A percentile compares a stretch with the other conserved stretches of the same genome.
Evolutionary conservation across 306 rosid genomes (phyloP).

Genomic region (Parietaria judaica): DNA sequence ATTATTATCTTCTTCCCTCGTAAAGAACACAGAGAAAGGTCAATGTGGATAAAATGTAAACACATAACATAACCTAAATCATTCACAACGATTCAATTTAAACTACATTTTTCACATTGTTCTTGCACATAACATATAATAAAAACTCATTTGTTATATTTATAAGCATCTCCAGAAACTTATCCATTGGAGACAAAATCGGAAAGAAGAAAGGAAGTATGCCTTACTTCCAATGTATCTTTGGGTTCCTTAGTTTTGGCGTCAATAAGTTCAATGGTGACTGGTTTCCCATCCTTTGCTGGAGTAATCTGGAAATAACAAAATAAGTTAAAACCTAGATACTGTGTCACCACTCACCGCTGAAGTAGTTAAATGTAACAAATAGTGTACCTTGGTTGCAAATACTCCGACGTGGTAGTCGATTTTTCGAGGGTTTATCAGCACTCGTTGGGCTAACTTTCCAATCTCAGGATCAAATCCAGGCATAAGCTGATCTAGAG

Average conservation of each 20-base stretch:
- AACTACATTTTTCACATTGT: too few species aligned
- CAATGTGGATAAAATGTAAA: too few species aligned
- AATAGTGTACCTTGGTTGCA: constrained; percentile 74
- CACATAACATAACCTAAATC: too few species aligned
- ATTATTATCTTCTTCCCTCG: too few species aligned
- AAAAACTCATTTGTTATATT: constrained; percentile 3
- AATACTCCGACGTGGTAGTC: constrained; percentile 95
- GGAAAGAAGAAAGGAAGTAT: too few species aligned
- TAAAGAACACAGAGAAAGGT: too few species aligned
- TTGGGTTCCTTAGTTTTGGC: constrained; percentile 88
- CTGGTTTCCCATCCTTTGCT: constrained; percentile 95
- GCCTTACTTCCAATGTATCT: constrained; percentile 83
- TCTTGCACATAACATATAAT: background rate
- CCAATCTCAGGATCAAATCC: constrained; percentile 99
- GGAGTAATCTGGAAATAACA: constrained; percentile 69
- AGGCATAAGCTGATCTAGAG: constrained; percentile 98
- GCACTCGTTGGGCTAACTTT: constrained; percentile 93
- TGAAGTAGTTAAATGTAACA: constrained; percentile 20
- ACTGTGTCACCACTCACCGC: constrained; percentile 8
- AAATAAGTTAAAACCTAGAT: constrained; percentile 12
- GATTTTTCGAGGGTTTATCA: constrained; percentile 80
- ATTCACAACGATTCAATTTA: too few species aligned
- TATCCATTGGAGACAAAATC: too few species aligned
- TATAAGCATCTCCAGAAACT: background rate
- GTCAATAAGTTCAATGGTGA: constrained; percentile 85